Percentiles rank a stretch among this genome's conserved stretches.
Evolutionary conservation across 1,284 basidiomycete species (phyloP).

Genomic region (Cutaneotrichosporon cyanovorans): DNA sequence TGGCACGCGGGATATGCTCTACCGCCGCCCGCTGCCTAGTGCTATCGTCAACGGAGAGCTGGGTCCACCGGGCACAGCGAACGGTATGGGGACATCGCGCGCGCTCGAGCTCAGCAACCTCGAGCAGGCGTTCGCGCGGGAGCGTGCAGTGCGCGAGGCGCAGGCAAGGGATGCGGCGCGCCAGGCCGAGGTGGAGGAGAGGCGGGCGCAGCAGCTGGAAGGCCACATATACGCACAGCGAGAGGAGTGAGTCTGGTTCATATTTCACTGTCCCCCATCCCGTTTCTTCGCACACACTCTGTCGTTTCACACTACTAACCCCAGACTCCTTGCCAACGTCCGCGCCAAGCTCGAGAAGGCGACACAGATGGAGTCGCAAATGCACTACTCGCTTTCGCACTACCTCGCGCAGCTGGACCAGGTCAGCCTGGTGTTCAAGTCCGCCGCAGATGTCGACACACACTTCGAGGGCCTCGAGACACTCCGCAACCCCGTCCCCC

Average conservation of each 20-base stretch:
- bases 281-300: no score
- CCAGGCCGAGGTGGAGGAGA: slow-evolving; percentile 4
- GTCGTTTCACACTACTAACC: not conserved
- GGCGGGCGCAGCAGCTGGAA: slow-evolving; percentile 5
- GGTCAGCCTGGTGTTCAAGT: slow-evolving; percentile 17
- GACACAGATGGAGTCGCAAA: slow-evolving; percentile 2
- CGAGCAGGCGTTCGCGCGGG: slow-evolving; percentile 2
- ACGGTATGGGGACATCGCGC: not conserved
- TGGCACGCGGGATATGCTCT: no score
- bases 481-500: not conserved
- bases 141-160: not conserved
- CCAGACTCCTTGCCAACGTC: slow-evolving; percentile 2
- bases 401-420: slow-evolving; percentile 30
- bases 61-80: no score
- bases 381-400: slow-evolving; percentile 25
- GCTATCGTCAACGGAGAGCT: no score
- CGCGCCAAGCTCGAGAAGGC: slow-evolving; percentile 1
- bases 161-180: not conserved
- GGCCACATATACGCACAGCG: slow-evolving; percentile 11
- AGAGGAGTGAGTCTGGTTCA: slow-evolving; percentile 6
- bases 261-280: no score
- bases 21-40: no score
- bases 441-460: slow-evolving; percentile 27
- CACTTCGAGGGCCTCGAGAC: slow-evolving; percentile 19
- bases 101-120: not conserved